Percentiles rank a stretch among this genome's conserved stretches.
These are phyloP conservation scores for Ophiostoma sp. DNA, from an alignment of 2,329 filamentous ascomycete species.

Conservation along the genomic window DNA sequence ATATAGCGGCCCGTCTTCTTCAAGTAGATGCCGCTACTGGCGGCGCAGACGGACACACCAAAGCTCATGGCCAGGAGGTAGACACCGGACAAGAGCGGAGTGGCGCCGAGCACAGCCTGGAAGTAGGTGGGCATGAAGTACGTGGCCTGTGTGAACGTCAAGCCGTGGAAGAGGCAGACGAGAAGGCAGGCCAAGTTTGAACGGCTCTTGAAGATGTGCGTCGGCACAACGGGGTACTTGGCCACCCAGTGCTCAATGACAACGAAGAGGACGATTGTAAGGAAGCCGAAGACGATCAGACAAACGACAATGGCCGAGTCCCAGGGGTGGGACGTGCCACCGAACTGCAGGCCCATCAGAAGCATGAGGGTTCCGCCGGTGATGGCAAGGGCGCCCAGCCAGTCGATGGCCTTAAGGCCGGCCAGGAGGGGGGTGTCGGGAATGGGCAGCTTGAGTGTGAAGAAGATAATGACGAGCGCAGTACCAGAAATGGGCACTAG, in stretches of 20 bases:
- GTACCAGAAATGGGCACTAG: conserved; percentile 39
- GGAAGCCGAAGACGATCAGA: conserved; percentile 59
- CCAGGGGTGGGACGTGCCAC: conserved; percentile 60
- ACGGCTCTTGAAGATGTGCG: conserved; percentile 57
- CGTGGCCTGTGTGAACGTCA: conserved; percentile 63
- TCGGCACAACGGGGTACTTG: conserved; percentile 67
- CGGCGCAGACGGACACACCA: conserved; percentile 43
- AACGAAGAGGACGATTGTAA: conserved; percentile 54
- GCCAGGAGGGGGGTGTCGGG: conserved; percentile 62
- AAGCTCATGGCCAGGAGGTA: conserved; percentile 36
- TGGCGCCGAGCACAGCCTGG: conserved; percentile 64
- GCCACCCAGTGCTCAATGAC: conserved; percentile 65
- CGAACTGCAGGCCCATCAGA: conserved; percentile 69
- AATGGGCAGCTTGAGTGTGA: conserved; percentile 67
- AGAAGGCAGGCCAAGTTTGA: conserved; percentile 60
- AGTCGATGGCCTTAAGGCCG: conserved; percentile 65
- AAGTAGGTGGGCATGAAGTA: conserved; percentile 76
- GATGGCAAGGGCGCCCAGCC: conserved; percentile 50
- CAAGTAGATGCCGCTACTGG: conserved; percentile 38
- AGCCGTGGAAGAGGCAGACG: conserved; percentile 47
- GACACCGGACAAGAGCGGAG: conserved; percentile 60
- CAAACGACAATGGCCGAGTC: conserved; percentile 61
- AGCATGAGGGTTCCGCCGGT: conserved; percentile 68
- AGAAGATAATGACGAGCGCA: conserved; percentile 51
- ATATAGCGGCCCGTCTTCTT: conserved; percentile 46